Conservation (phyloP, 2,329 filamentous ascomycete species). For the Paramyrothecium roridum region DNA sequence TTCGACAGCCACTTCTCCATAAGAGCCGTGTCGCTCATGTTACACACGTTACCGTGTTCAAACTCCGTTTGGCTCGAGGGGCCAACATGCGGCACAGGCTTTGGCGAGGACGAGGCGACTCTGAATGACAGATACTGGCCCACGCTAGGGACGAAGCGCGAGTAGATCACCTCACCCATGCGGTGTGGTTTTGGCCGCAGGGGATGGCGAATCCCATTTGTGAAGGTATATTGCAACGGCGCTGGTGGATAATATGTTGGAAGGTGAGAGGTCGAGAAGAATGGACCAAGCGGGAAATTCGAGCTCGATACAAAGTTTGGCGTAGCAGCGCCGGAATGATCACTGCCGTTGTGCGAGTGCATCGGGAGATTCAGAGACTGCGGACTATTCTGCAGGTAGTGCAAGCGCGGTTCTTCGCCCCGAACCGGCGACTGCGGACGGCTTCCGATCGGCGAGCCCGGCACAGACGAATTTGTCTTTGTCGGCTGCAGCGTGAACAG, state of each 20-base stretch:
- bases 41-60: constrained; percentile 36
- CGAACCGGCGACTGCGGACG: constrained; percentile 49
- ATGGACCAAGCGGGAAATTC: constrained; percentile 59
- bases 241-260: constrained; percentile 88
- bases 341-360: constrained; percentile 35
- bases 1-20: constrained; percentile 87
- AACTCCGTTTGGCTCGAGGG: constrained; percentile 43
- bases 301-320: constrained; percentile 20
- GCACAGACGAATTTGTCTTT: constrained; percentile 30
- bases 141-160: constrained; percentile 77
- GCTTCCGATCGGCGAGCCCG: constrained; percentile 50
- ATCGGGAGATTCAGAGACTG: constrained; percentile 26
- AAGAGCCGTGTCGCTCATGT: constrained; percentile 53
- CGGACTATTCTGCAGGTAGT: constrained; percentile 20
- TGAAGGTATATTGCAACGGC: constrained; percentile 77
- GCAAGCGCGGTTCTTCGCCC: constrained; percentile 21
- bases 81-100: constrained; percentile 62
- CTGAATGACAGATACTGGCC: constrained; percentile 87
- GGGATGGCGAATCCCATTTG: constrained; percentile 78
- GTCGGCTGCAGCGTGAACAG: constrained; percentile 77
- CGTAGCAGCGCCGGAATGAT: constrained; percentile 27
- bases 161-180: constrained; percentile 90
- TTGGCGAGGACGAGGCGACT: constrained; percentile 67
- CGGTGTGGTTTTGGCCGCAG: constrained; percentile 83
- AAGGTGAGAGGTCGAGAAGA: constrained; percentile 77